phyloP scores from a whole-genome alignment of 441 rosid genomes.

The Gossypium gossypioides region DNA sequence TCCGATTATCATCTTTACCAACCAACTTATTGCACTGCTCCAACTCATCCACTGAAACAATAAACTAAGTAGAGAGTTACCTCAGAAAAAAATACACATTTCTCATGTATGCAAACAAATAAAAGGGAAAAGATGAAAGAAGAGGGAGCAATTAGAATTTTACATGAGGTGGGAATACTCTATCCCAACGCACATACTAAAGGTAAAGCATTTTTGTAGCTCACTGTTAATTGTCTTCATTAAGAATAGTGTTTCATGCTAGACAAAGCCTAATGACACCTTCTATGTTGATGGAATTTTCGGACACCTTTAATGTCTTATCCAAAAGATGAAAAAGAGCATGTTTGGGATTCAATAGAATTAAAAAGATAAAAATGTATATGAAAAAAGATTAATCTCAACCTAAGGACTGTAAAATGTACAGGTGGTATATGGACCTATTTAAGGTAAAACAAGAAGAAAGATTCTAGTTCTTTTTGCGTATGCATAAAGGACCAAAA shows the following conservation, averaged over 20 bases:
- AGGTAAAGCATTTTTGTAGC: background rate
- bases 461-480: background rate
- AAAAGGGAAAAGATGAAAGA: background rate
- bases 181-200: background rate
- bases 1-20: slow-evolving; percentile 47
- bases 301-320: background rate
- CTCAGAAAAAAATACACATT: background rate
- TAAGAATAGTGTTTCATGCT: background rate
- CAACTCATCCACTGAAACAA: slow-evolving; percentile 64
- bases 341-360: background rate
- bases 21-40: slow-evolving; percentile 78
- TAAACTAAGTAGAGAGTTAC: slow-evolving; percentile 15
- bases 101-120: background rate
- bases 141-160: background rate
- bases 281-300: background rate
- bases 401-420: background rate
- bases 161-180: slow-evolving; percentile 1
- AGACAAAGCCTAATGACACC: background rate
- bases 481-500: background rate
- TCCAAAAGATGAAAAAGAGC: background rate
- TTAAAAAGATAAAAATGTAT: no score
- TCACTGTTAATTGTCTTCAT: background rate
- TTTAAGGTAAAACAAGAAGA: background rate
- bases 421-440: background rate
- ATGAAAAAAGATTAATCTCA: background rate